These are phyloP conservation scores for Penicillium oxalicum DNA, from an alignment of 2,329 filamentous ascomycete species.

Conservation along the genomic window DNA sequence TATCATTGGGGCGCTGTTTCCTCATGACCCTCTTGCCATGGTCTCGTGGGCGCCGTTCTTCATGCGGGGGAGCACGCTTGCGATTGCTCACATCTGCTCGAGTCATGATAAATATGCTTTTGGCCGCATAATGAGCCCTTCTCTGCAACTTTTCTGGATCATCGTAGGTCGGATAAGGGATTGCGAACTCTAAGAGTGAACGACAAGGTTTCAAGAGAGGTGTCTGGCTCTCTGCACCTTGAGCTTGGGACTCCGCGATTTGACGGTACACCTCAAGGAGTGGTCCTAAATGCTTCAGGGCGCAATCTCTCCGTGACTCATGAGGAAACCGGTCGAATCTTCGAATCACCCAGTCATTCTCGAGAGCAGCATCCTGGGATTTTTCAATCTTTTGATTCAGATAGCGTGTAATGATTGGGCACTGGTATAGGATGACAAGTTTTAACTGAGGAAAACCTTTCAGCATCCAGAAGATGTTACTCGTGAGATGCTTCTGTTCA, in stretches of 20 bases:
- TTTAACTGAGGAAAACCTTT: conserved; percentile 31
- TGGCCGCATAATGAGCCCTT: not conserved
- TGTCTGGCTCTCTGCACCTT: not conserved
- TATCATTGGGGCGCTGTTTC: conserved; percentile 19
- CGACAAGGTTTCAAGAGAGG: not conserved
- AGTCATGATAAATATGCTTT: conserved; percentile 1
- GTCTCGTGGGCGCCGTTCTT: not conserved
- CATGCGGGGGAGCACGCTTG: conserved; percentile 5
- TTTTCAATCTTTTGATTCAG: not conserved
- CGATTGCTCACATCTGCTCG: conserved; percentile 1
- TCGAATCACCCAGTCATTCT: conserved; percentile 6
- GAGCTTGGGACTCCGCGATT: no score
- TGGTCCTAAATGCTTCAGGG: not conserved
- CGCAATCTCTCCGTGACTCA: not conserved
- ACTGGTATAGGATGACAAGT: conserved; percentile 31
- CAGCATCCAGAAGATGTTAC: conserved; percentile 30
- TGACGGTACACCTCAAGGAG: not conserved
- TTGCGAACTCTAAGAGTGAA: not conserved
- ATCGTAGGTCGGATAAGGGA: not conserved
- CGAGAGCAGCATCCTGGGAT: not conserved
- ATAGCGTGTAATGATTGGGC: conserved; percentile 19
- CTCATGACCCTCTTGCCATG: conserved; percentile 22
- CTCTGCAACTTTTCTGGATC: not conserved
- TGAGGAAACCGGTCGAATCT: not conserved
- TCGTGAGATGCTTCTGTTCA: conserved; percentile 28